Conservation (phyloP, 2,329 filamentous ascomycete species). For the Neonectria ditissima region DNA sequence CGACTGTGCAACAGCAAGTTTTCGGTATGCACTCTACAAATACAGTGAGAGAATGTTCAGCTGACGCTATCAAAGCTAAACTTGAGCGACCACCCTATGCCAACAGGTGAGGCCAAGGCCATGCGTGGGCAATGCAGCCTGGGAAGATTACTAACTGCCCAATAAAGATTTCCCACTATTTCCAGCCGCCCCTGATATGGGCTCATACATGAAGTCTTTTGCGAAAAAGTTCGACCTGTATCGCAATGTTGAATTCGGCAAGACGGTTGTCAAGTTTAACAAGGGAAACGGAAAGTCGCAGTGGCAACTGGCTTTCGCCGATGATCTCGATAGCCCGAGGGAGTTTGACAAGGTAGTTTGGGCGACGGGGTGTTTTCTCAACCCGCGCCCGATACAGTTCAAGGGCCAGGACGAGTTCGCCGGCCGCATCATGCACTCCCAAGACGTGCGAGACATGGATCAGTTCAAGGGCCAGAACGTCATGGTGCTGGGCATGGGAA, state of each 20-base stretch:
- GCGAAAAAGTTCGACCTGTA: neutral
- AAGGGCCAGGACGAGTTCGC: conserved; percentile 5
- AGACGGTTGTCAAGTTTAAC: neutral
- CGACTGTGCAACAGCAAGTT: conserved; percentile 7
- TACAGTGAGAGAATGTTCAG: neutral
- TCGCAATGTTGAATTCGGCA: neutral
- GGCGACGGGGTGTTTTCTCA: conserved; percentile 2
- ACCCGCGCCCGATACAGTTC: conserved; percentile 3
- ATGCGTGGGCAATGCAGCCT: neutral
- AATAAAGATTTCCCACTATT: neutral
- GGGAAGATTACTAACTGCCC: neutral
- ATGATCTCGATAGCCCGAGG: neutral
- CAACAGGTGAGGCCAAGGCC: neutral
- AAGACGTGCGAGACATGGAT: conserved; percentile 1
- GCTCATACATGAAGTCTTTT: neutral
- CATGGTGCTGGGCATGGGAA: neutral
- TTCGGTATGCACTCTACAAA: neutral
- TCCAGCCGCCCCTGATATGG: neutral
- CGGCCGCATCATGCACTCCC: neutral
- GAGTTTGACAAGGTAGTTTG: conserved; percentile 9
- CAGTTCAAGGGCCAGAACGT: neutral
- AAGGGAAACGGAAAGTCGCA: neutral
- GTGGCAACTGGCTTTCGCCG: neutral
- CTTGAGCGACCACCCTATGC: neutral
- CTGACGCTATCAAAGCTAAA: neutral